These are phyloP conservation scores for Psidium guajava DNA, from an alignment of 345 rosid species.

Conservation along the genomic window DNA sequence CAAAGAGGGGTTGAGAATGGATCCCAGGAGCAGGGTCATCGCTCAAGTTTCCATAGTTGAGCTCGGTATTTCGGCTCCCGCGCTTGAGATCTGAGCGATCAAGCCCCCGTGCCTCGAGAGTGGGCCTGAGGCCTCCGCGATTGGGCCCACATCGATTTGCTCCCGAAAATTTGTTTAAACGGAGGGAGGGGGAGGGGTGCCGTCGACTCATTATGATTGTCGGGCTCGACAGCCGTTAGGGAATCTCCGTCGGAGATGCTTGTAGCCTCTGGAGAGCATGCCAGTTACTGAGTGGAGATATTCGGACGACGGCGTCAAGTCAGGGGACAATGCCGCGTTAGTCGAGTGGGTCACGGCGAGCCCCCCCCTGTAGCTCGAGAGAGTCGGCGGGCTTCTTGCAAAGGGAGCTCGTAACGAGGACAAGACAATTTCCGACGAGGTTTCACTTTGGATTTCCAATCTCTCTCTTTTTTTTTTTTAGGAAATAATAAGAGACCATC, in stretches of 20 bases:
- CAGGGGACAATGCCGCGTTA: not conserved
- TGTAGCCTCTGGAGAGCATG: not conserved
- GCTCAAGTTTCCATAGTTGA: too few species aligned
- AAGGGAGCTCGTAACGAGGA: not conserved
- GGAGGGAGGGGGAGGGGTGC: not conserved
- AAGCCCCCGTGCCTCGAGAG: too few species aligned
- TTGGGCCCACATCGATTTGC: not conserved
- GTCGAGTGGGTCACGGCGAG: not conserved
- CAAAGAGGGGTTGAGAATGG: too few species aligned
- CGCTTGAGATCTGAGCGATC: too few species aligned
- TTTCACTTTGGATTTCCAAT: not conserved
- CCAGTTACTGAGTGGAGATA: not conserved
- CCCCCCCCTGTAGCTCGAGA: not conserved
- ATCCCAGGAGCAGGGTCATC: too few species aligned
- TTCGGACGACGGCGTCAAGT: not conserved
- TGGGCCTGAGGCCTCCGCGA: too few species aligned
- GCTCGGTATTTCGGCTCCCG: too few species aligned
- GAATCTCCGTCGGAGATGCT: not conserved
- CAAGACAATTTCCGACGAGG: not conserved
- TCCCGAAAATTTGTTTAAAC: not conserved
- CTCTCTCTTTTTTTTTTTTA: accelerated
- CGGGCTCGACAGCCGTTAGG: not conserved
- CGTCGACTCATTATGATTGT: not conserved
- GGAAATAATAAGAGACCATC: not conserved
- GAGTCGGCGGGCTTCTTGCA: not conserved